Evolutionary conservation across 164 flowering plant genomes (phyloP).

Genomic region (Berberis thunbergii): DNA sequence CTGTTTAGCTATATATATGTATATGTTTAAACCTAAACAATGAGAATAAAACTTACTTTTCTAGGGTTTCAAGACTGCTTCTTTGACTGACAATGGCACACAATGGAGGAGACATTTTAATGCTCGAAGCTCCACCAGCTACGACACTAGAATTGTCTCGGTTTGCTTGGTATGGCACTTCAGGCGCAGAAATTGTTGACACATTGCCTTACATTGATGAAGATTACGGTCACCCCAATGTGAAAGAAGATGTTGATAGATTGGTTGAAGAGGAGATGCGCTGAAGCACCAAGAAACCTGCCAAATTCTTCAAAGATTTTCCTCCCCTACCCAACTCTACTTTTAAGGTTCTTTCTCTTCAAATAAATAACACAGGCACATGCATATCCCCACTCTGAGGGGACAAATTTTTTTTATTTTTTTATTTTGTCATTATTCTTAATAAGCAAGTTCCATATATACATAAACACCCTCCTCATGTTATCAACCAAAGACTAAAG

Average conservation of each 20-base stretch:
- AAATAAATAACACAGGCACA: too few relatives aligned
- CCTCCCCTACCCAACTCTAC: slow-evolving; percentile 52
- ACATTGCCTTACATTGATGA: slow-evolving; percentile 89
- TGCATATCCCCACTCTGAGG: too few relatives aligned
- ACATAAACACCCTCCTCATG: too few relatives aligned
- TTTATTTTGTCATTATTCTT: too few relatives aligned
- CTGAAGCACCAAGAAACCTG: slow-evolving; percentile 64
- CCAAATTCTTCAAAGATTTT: slow-evolving; percentile 77
- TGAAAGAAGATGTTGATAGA: slow-evolving; percentile 69
- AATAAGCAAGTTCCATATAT: too few relatives aligned
- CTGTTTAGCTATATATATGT: too few relatives aligned
- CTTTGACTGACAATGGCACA: slow-evolving; percentile 14
- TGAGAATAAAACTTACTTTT: too few relatives aligned
- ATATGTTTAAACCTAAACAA: too few relatives aligned
- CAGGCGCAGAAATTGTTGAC: slow-evolving; percentile 44
- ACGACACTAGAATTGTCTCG: background rate
- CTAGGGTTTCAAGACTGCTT: too few relatives aligned
- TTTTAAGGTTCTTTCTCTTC: slow-evolving; percentile 41
- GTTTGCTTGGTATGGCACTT: slow-evolving; percentile 6
- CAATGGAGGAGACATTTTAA: slow-evolving; percentile 34
- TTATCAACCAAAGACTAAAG: too few relatives aligned
- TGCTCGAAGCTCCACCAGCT: slow-evolving; percentile 79
- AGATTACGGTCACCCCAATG: slow-evolving; percentile 56
- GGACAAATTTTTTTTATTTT: too few relatives aligned
- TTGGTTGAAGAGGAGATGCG: slow-evolving; percentile 90